Evolutionary conservation across 768 basidiomycete genomes (phyloP), one percentile per base, ranked within the genome.

Genomic region (Phylloporus sp.): DNA sequence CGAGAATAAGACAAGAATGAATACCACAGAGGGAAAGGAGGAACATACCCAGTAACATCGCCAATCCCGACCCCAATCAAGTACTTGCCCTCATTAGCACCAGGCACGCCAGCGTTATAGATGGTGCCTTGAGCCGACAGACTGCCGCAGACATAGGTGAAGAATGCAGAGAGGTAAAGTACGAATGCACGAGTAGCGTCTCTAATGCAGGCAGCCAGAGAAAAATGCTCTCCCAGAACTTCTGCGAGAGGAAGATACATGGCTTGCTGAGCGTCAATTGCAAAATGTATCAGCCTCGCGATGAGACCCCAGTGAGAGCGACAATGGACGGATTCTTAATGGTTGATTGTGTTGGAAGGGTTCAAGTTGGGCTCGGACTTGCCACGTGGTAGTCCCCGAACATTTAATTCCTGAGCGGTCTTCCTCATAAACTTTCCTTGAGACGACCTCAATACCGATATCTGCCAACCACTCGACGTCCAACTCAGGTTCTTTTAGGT

Each of bases 31-130:
- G 32, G 27, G 34, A 35, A 16, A 13, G n/a, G 49, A 42, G 16
- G 32, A 27, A 63, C 63, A 49, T 70, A 84, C 84, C 88, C 85
- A 53, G 86, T 90, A 53, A 90, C 78, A 60, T 90, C 88, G 18
- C 79, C 86, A 55, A 81, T 82, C 24, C 66, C 64, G 18, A 66
- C 54, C 12, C 64, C 64, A 6, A 66, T 43, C 52, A 66, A 35
- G 47, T 68, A 68, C 28, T 50, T 56, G 23, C 62, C 62, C 7
- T 50, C 34, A 26, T 6, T 49, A 32, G 50, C 47, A 4, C 52
- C 45, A 2, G 13, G 34, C n/a, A 55, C 39, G 23, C 6, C 7
- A 11, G 32, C 41, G 46, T n/a, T 32, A 20, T 40, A 39, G 6
- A 28, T 7, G 12, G 38, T 22, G 35, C 8, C 15, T 22, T 47